Base-by-base conservation (phyloP, 495 filamentous ascomycete genomes). In the Aspergillus haitiensis region DNA sequence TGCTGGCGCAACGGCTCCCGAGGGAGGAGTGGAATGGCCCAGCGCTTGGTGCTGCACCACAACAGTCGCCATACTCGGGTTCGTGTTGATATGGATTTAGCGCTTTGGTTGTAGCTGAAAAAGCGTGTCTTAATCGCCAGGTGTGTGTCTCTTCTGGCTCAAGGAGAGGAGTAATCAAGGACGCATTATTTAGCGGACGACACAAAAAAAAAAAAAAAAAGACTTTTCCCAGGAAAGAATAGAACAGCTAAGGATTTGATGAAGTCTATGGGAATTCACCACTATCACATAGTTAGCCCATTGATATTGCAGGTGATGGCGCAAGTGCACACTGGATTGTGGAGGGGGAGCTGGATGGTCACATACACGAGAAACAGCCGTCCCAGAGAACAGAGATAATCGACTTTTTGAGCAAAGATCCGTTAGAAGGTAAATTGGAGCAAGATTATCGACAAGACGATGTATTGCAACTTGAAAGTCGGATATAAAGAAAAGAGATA, bases 41-140 rank as follows among this genome's bases (percentile, higher is more conserved):
- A 80, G 71, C 45, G 75, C 59, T 34, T 80, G 74, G 56, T 80
- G 77, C 58, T 80, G 77, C 52, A 83, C 74, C 53, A 82, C 70
- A 27, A 82, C 74, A n/a, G 80, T 77, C 53, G 81, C 78, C 81
- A 83, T 83, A 45, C 37, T 66, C 61, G 56, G 33, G 48, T 40
- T 37, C 34, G 51, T 18, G 54, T 55, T 36, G n/a, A 16, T 21
- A 32, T 54, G 21, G n/a, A 13, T 46, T 40, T 18, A 10, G 15
- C 32, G 12, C n/a, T 40, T 16, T 50, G n/a, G 6, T 15, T 47
- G 58, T 51, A 27, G 58, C 21, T 52, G 48, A 10, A 37, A 48
- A 11, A 40, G 27, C 27, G 5, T 47, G 27, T 54, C 21, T 21
- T 21, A 53, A 49, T 53, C 8, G 50, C 40, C 11, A 36, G 50